Percentiles rank a stretch among this genome's conserved stretches.
Conservation (phyloP, 805 yeast genomes). For the Saccharomyces kudriavzevii region DNA sequence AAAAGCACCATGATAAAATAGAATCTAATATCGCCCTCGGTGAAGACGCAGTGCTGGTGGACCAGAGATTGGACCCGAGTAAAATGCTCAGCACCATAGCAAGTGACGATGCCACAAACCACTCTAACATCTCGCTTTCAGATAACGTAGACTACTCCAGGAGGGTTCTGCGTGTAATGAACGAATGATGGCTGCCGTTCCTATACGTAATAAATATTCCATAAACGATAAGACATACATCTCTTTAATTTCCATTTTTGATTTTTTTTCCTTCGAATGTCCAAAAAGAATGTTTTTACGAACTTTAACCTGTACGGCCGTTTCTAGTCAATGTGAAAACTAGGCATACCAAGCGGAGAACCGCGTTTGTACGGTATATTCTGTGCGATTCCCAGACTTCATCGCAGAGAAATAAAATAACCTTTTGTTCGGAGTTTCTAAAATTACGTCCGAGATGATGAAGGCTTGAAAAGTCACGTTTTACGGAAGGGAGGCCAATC, state of each 20-base stretch:
- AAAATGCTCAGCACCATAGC: conserved; percentile 10
- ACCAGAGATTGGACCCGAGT: conserved; percentile 33
- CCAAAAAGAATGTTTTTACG: background rate
- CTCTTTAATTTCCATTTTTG: background rate
- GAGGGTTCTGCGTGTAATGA: conserved; percentile 39
- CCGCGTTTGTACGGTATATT: background rate
- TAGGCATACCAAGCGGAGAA: background rate
- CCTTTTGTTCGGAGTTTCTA: background rate
- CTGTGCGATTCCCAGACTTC: background rate
- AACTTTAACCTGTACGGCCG: background rate
- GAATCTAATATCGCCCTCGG: background rate
- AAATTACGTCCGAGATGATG: background rate
- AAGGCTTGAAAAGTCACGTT: background rate
- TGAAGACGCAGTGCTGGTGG: conserved; percentile 28
- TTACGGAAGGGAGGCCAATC: background rate
- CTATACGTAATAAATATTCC: background rate
- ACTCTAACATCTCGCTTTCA: conserved; percentile 30
- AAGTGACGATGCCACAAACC: background rate
- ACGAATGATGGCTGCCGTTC: conserved; percentile 11
- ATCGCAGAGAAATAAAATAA: background rate
- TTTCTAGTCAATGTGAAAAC: background rate
- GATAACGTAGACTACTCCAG: conserved; percentile 45
- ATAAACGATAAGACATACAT: background rate
- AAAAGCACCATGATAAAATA: conserved; percentile 2
- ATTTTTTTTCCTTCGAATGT: background rate